Base-by-base conservation (phyloP, 768 basidiomycete species). In the Clathrus columnatus region DNA sequence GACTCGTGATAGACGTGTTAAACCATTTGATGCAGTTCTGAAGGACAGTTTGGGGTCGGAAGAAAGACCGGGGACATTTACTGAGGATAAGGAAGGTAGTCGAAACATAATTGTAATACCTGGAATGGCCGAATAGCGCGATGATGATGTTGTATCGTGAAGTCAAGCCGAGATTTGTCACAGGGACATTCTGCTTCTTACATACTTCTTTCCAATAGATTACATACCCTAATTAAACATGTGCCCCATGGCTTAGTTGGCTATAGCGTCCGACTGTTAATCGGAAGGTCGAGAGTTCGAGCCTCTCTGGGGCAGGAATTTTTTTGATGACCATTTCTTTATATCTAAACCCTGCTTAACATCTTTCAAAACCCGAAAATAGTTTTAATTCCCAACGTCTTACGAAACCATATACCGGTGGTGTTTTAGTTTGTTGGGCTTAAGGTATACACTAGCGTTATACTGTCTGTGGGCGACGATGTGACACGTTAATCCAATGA, bases 251-350 rank as follows among this genome's bases (percentile, higher is more conserved):
- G 50, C 50, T 51, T 51, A 51, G 50, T 51, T 51, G 50, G 50
- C 18, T 51, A 51, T 51, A 51, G 50, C 50, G 50, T 51, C 50
- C 36, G 50, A 51, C 50, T 51, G 50, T 51, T 51, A 51, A 51
- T 51, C 50, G 36, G 50, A 51, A 51, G 50, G 50, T 51, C 50
- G 50, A 51, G 50, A 51, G 50, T 51, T 51, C 50, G 50, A 51
- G 14, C 50, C 50, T 51, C 50, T 51, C 50, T 42, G 50, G 50
- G 36, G 50, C 36, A 51, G 50, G n/a, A n/a, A 3, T 36, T 36
- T 11, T 36, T 36, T 36, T 36, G 36, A n/a, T n/a, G n/a, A n/a
- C n/a, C n/a, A n/a, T n/a, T n/a, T n/a, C n/a, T n/a, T n/a, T n/a
- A n/a, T n/a, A n/a, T n/a, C n/a, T n/a, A n/a, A n/a, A n/a, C n/a